phyloP scores from a whole-genome alignment of 495 filamentous ascomycete species.

The Neurospora sp. region DNA sequence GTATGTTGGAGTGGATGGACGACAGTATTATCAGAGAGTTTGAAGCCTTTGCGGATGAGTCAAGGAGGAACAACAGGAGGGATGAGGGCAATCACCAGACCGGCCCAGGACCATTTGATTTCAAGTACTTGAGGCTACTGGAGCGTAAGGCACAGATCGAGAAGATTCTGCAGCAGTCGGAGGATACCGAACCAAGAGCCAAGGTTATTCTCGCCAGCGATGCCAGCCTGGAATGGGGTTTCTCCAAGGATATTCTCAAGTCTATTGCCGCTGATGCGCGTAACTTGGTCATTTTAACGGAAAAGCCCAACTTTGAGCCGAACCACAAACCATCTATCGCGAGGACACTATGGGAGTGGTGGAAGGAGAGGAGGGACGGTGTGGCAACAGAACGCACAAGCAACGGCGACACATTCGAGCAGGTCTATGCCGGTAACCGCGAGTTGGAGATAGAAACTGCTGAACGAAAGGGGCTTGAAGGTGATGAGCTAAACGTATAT shows the following conservation, averaged over 20 bases:
- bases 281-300: constrained; percentile 80
- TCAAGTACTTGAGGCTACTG: constrained; percentile 72
- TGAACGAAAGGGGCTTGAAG: constrained; percentile 54
- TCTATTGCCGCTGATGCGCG: constrained; percentile 60
- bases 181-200: constrained; percentile 30
- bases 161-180: constrained; percentile 38
- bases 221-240: constrained; percentile 85
- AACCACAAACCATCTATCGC: constrained; percentile 37
- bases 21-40: constrained; percentile 85
- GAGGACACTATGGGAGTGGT: constrained; percentile 60
- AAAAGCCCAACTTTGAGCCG: constrained; percentile 39
- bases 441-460: constrained; percentile 49
- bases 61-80: constrained; percentile 35
- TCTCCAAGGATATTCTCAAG: constrained; percentile 77
- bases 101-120: constrained; percentile 73
- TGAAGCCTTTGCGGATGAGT: constrained; percentile 57
- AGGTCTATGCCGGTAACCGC: constrained; percentile 55
- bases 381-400: constrained; percentile 47
- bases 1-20: constrained; percentile 99
- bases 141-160: constrained; percentile 67
- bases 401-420: constrained; percentile 52
- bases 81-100: constrained; percentile 28
- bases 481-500: constrained; percentile 66
- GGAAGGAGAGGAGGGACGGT: constrained; percentile 54
- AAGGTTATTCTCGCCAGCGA: constrained; percentile 90